Base-by-base conservation (phyloP, 768 basidiomycete species). In the Amanita exitialis region DNA sequence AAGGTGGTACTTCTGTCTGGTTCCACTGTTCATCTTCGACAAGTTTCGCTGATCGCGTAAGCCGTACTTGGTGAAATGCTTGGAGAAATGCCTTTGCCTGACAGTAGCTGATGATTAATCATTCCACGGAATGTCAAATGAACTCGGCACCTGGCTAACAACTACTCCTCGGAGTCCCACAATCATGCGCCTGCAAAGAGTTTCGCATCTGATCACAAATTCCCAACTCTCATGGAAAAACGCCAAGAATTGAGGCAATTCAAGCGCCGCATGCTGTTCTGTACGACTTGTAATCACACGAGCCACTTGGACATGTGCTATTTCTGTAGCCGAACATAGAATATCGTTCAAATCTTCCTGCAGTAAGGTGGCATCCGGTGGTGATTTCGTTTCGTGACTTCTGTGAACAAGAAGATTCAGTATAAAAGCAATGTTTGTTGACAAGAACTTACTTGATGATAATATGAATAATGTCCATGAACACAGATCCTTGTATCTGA, bases 21-120 rank as follows among this genome's bases (percentile, higher is more conserved):
- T 73, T 80, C 96, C 96, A 98, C 53, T 85, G 86, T 62, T 99
- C 96, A 57, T 97, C 92, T 64, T 98, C 93, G 6, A 99, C 95
- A 23, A 90, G 69, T 63, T 86, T 90, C 23, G 95, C 94, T 2
- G 86, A 87, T 50, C 76, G 76, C 2, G 83, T 78, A 39, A 98
- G 77, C 46, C 86, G 77, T 9, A 75, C 66, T 57, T 92, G 83
- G 61, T 99, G 96, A 68, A 94, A 97, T 0, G 73, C 66, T 59
- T 87, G 82, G 23, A 99, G 70, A 70, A 94, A 99, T 8, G 78
- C 68, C 67, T 93, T 94, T 5, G 93, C 89, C 84, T 93, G 58
- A 34, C 48, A 48, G 45, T 41, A 43, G 49, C 49, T 8, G 25
- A n/a, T 32, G 32, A 52, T 53, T 47, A 51, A 36, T 45, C 34